Percentiles rank a stretch among this genome's conserved stretches.
phyloP scores from a whole-genome alignment of 139 green algal species.

The Trebouxia sp. region DNA sequence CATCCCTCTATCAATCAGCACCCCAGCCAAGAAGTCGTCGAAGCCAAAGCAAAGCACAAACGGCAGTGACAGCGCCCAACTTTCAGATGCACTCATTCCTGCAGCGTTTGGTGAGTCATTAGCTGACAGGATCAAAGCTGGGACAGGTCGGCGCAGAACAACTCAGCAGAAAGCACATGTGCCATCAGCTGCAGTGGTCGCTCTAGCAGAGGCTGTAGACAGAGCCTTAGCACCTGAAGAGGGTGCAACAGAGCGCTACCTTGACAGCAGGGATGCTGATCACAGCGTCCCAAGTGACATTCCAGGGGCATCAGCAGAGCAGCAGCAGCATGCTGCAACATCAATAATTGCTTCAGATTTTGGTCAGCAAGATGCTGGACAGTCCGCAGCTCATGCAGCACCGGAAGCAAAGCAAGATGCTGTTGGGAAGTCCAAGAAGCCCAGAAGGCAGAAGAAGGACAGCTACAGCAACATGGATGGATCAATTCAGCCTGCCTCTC shows the following conservation, averaged over 20 bases:
- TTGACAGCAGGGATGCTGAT: conserved; percentile 20
- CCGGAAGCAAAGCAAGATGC: not conserved
- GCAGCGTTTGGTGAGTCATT: not conserved
- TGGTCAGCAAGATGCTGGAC: no score
- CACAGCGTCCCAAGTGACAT: not conserved
- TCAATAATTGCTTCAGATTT: no score
- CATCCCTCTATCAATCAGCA: not conserved
- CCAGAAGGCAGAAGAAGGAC: not conserved
- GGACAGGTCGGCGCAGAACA: not conserved
- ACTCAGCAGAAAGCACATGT: not conserved
- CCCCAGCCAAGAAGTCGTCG: not conserved
- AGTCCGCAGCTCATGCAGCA: not conserved
- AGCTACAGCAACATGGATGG: not conserved
- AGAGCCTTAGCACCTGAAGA: not conserved
- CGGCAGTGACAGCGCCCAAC: not conserved
- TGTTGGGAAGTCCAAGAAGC: not conserved
- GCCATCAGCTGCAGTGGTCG: not conserved
- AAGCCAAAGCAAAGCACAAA: not conserved
- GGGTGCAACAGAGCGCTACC: not conserved
- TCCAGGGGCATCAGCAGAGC: not conserved
- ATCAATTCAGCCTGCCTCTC: not conserved
- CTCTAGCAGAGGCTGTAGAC: not conserved
- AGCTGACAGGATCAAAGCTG: conserved; percentile 9
- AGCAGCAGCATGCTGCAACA: not conserved
- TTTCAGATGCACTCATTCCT: not conserved